Conservation (phyloP, 2,329 filamentous ascomycete genomes). For the Cladophialophora carrionii region DNA sequence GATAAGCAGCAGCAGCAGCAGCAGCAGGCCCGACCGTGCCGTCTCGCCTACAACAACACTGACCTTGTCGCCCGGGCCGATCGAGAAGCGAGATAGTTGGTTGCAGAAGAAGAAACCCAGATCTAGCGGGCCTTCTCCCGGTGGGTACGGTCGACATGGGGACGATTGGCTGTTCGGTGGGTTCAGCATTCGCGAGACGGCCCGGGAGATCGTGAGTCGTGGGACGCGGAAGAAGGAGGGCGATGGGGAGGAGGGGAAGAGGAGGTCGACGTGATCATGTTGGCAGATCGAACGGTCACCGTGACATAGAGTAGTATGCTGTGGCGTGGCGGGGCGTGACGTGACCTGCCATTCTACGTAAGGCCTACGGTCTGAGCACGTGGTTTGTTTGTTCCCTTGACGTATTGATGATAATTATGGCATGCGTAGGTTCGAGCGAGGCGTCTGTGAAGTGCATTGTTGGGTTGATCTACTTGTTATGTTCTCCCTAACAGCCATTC, state of each 20-base stretch:
- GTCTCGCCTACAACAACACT: slow-evolving; percentile 4
- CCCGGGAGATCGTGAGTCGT: slow-evolving; percentile 35
- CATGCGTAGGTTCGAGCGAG: background rate
- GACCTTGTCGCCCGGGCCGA: background rate
- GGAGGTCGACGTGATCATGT: slow-evolving; percentile 1
- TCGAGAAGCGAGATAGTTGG: slow-evolving; percentile 16
- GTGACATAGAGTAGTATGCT: background rate
- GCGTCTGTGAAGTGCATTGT: background rate
- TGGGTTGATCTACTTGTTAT: background rate
- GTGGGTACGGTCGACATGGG: slow-evolving; percentile 54
- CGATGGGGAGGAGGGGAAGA: background rate
- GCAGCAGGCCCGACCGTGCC: slow-evolving; percentile 11
- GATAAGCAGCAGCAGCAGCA: no score
- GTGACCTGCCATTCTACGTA: no score
- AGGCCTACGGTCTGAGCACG: background rate
- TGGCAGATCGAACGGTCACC: background rate
- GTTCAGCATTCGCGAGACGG: slow-evolving; percentile 53
- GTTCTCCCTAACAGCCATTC: background rate
- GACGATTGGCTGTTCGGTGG: slow-evolving; percentile 58
- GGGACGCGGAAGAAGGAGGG: slow-evolving; percentile 15
- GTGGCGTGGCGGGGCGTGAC: no score
- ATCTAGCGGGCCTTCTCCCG: slow-evolving; percentile 43
- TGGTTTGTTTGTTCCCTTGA: background rate
- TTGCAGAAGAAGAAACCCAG: slow-evolving; percentile 39
- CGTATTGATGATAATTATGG: background rate